Evolutionary conservation across 164 flowering plant genomes (phyloP), one percentile per base, ranked within the genome.

Genomic region (Tetracentron sinense): DNA sequence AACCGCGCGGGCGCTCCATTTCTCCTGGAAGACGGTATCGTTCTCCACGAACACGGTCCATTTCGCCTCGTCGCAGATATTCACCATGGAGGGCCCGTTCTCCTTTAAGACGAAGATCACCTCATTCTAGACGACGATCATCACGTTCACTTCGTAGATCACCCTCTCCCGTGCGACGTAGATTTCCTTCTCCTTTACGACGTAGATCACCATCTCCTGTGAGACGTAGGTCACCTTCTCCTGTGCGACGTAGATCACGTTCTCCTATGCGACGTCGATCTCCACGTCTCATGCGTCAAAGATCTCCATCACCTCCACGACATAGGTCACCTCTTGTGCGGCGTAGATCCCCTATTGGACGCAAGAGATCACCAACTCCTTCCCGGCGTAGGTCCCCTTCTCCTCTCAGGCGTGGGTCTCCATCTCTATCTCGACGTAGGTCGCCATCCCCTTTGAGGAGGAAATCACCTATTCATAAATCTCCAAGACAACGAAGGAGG

Each of bases 11-110:
- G 20, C 85, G 76, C 8, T 82, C 94, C 33, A 55, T 72, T 61
- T 83, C 94, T 44, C 69, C 81, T 29, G 86, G 67, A 54, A 81
- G 72, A 66, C 67, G 49, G 29, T 56, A 63, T 29, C 76, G 65
- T 51, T 81, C 85, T 63, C 77, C 83, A 14, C 75, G 69, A 59
- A 79, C 66, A 28, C 75, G 78, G 30, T 85, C 93, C 54, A n/a
- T 75, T 38, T 69, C 91, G 33, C 92, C 92, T 61, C 81, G 74
- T 68, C 62, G 70, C 22, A 78, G 75, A 65, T 65, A 28, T 72
- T 82, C 87, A 10, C 78, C 81, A 30, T 70, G 77, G 17, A 70
- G 78, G 57, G 79, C 79, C 49, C 67, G 74, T 12, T 89, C 96
- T 60, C 79, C 78, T 28, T 59, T 77, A 38, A 67, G 69, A 31